A percentile compares a stretch with the other conserved stretches of the same genome.
These are phyloP conservation scores for Suhomyces sp. DNA, from an alignment of 805 yeast species.

Conservation along the genomic window DNA sequence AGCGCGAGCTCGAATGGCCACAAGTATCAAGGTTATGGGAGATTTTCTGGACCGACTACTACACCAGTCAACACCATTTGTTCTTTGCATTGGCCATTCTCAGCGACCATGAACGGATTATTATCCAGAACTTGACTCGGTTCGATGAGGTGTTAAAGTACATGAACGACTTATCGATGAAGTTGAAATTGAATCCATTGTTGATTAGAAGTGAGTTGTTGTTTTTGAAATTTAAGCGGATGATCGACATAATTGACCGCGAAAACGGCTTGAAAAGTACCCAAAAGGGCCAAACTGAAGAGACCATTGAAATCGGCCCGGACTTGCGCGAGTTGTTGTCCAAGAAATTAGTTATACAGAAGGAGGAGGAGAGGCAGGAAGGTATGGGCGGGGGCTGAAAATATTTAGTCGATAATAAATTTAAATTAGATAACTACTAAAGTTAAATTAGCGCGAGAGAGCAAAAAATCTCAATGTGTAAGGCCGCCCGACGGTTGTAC, in stretches of 20 bases:
- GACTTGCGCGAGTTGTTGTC: constrained; percentile 61
- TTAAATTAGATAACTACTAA: not conserved
- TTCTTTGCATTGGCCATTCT: constrained; percentile 87
- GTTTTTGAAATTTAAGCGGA: constrained; percentile 74
- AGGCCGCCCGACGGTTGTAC: not conserved
- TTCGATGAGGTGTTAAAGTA: constrained; percentile 92
- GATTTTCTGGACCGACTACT: constrained; percentile 81
- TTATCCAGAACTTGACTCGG: constrained; percentile 65
- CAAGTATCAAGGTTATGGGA: constrained; percentile 88
- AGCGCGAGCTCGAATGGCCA: constrained; percentile 81
- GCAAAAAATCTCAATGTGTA: not conserved
- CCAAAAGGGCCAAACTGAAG: not conserved
- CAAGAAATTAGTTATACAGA: constrained; percentile 59
- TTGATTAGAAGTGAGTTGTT: constrained; percentile 81
- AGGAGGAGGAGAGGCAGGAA: constrained; percentile 49
- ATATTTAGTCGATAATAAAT: not conserved
- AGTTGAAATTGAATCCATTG: constrained; percentile 70
- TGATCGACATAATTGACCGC: constrained; percentile 75
- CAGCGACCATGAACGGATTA: constrained; percentile 78
- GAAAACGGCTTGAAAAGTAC: constrained; percentile 25
- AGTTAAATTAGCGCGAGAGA: not conserved
- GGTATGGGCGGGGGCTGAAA: constrained; percentile 44
- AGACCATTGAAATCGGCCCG: constrained; percentile 38
- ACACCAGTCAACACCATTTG: constrained; percentile 82
- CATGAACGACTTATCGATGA: constrained; percentile 84